Evolutionary conservation across 805 yeast species (phyloP).

Genomic region (Candida krabiensis): DNA sequence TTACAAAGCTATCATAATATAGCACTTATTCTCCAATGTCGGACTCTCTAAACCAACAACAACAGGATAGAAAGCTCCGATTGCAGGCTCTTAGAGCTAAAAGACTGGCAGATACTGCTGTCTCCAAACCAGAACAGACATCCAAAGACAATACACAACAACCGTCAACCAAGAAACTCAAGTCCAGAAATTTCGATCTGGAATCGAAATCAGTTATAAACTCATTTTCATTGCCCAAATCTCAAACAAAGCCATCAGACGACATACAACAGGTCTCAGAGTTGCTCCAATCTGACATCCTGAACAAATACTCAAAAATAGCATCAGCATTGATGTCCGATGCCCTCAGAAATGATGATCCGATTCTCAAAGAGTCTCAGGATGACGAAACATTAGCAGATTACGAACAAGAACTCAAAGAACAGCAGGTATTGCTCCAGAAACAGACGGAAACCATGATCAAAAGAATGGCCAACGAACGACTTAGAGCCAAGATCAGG

Average conservation of each 20-base stretch:
- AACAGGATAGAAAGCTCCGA: neutral
- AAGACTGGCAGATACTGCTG: neutral
- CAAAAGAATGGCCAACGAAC: constrained; percentile 37
- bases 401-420: constrained; percentile 40
- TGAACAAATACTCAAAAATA: constrained; percentile 4
- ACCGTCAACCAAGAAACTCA: constrained; percentile 1
- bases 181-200: constrained; percentile 4
- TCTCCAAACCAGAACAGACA: neutral
- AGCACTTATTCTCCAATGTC: too few species aligned
- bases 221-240: constrained; percentile 1
- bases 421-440: constrained; percentile 37
- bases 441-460: constrained; percentile 45
- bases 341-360: neutral
- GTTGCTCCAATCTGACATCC: constrained; percentile 1
- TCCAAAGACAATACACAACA: neutral
- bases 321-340: constrained; percentile 2
- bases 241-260: neutral
- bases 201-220: neutral
- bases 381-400: constrained; percentile 16
- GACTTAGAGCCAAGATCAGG: constrained; percentile 13
- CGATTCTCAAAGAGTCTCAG: neutral
- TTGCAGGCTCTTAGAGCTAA: neutral
- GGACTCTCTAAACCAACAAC: neutral
- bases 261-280: neutral
- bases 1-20: too few species aligned